Evolutionary conservation across 129 eudicot species (phyloP).

Genomic region (Glebionis coronaria): DNA sequence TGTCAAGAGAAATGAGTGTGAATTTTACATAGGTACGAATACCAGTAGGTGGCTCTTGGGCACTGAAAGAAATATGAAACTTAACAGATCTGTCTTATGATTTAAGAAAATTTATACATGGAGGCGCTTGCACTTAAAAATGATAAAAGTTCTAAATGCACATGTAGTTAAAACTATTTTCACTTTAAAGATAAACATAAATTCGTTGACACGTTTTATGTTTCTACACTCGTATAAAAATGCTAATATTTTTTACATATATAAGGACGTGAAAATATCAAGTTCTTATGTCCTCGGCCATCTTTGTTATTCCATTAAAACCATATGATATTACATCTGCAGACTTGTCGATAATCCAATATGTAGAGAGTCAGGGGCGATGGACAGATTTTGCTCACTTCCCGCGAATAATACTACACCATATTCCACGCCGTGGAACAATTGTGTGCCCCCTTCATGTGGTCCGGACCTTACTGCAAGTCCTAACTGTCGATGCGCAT

Average conservation of each 20-base stretch:
- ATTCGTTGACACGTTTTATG: background rate
- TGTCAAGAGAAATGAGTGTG: background rate
- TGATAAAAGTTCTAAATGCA: background rate
- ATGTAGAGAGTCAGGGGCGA: slow-evolving; percentile 38
- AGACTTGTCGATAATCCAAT: slow-evolving; percentile 57
- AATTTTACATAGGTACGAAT: background rate
- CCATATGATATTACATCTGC: slow-evolving; percentile 8
- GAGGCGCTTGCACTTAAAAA: too few species aligned
- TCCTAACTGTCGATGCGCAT: slow-evolving; percentile 61
- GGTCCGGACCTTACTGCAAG: slow-evolving; percentile 35
- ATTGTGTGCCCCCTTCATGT: slow-evolving; percentile 47
- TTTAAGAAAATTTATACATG: too few species aligned
- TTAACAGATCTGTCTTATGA: too few species aligned
- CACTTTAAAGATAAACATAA: background rate
- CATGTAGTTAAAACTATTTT: background rate
- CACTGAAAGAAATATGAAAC: background rate
- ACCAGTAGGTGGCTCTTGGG: background rate
- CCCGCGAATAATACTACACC: slow-evolving; percentile 23
- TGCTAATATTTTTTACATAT: too few species aligned
- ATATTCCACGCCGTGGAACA: slow-evolving; percentile 40
- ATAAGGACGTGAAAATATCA: too few species aligned
- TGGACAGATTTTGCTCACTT: slow-evolving; percentile 34
- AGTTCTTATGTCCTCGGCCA: background rate
- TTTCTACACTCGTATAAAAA: background rate
- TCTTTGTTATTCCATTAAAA: background rate